phyloP scores from a whole-genome alignment of 805 yeast genomes.

The Metschnikowia arizonensis region DNA sequence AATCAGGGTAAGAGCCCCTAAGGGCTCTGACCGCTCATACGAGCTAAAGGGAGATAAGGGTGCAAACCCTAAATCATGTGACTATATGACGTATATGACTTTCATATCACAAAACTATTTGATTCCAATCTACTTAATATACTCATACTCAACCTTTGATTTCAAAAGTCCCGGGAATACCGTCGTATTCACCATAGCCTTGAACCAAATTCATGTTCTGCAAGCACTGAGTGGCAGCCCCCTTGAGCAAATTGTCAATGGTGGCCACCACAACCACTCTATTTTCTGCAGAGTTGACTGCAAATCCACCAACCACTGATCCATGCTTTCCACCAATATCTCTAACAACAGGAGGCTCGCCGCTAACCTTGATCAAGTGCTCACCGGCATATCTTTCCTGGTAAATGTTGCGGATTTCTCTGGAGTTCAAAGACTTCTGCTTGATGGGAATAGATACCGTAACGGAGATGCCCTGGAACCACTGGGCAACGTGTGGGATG shows the following conservation, averaged over 20 bases:
- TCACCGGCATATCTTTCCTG: slow-evolving; percentile 87
- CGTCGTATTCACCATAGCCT: slow-evolving; percentile 91
- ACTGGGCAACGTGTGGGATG: slow-evolving; percentile 96
- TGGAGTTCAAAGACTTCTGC: slow-evolving; percentile 58
- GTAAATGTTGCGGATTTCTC: slow-evolving; percentile 80
- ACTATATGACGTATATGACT: too few relatives aligned
- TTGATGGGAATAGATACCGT: slow-evolving; percentile 88
- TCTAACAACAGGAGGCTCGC: slow-evolving; percentile 89
- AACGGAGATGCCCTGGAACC: slow-evolving; percentile 98
- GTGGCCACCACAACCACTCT: slow-evolving; percentile 94
- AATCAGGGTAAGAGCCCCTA: too few relatives aligned
- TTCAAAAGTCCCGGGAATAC: slow-evolving; percentile 61
- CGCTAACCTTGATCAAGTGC: slow-evolving; percentile 75
- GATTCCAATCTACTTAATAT: neutral
- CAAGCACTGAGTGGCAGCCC: slow-evolving; percentile 97
- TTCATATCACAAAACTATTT: too few relatives aligned
- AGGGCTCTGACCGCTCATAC: too few relatives aligned
- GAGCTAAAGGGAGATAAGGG: too few relatives aligned
- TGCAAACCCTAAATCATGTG: too few relatives aligned
- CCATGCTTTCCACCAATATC: slow-evolving; percentile 95
- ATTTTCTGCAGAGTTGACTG: slow-evolving; percentile 81
- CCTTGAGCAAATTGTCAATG: slow-evolving; percentile 92
- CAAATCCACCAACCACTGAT: slow-evolving; percentile 92
- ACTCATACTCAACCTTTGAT: slow-evolving; percentile 11
- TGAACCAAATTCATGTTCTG: slow-evolving; percentile 90